A percentile compares a stretch with the other conserved stretches of the same genome.
Evolutionary conservation across 164 flowering plant genomes (phyloP).

Genomic region (Berberis vulgaris): DNA sequence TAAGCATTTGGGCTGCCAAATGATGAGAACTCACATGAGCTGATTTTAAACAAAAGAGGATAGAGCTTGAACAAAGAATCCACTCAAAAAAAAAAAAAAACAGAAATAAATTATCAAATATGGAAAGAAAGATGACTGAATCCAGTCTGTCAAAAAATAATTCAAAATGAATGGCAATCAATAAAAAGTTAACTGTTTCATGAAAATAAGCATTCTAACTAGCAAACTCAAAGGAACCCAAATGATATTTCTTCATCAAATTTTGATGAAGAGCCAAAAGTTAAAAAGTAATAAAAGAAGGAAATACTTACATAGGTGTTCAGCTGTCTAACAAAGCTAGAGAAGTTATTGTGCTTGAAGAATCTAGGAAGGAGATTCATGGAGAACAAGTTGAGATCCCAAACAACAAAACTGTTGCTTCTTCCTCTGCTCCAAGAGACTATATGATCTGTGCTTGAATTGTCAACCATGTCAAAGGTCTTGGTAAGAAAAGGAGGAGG

Average conservation of each 20-base stretch:
- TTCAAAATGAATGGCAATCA: no score
- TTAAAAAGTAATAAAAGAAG: background rate
- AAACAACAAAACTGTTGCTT: conserved; percentile 62
- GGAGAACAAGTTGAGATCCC: conserved; percentile 64
- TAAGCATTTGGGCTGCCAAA: no score
- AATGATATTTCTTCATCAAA: background rate
- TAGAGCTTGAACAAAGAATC: no score
- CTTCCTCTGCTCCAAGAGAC: conserved; percentile 60
- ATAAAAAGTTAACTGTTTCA: no score
- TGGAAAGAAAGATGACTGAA: no score
- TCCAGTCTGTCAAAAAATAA: no score
- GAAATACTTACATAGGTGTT: conserved; percentile 66
- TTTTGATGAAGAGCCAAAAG: background rate
- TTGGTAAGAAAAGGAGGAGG: conserved; percentile 41
- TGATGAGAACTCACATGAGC: no score
- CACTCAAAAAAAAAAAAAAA: no score
- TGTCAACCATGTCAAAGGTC: conserved; percentile 62
- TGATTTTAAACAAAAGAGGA: no score
- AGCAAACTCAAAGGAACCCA: no score
- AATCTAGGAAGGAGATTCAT: conserved; percentile 51
- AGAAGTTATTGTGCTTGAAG: conserved; percentile 89
- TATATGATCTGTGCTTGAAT: conserved; percentile 37
- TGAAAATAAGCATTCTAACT: no score
- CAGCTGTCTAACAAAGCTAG: conserved; percentile 84
- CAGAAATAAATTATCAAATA: no score